phyloP scores from a whole-genome alignment of 164 flowering plant species.

The Malania oleifera region DNA sequence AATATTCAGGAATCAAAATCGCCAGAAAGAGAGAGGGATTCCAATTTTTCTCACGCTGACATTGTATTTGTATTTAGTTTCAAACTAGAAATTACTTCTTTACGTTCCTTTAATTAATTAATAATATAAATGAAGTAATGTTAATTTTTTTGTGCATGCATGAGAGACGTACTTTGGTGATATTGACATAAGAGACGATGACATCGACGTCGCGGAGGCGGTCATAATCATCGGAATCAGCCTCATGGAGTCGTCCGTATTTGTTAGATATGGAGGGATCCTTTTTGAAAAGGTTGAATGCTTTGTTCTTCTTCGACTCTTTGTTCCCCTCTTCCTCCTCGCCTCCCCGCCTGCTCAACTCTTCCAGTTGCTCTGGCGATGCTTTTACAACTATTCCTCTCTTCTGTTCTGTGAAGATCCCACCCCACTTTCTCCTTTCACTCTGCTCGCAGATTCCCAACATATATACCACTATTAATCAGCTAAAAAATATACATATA shows the following conservation, averaged over 20 bases:
- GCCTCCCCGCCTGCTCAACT: not conserved
- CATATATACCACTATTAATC: too few species aligned
- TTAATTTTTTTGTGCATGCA: not conserved
- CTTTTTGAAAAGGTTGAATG: conserved; percentile 29
- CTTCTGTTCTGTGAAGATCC: too few species aligned
- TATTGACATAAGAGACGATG: conserved; percentile 26
- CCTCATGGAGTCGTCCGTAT: conserved; percentile 32
- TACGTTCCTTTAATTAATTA: too few species aligned
- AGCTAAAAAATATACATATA: too few species aligned
- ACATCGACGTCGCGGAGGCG: conserved; percentile 33
- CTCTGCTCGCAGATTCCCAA: too few species aligned
- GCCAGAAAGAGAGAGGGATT: not conserved
- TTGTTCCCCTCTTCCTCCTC: not conserved
- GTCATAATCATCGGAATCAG: conserved; percentile 14
- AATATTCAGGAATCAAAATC: not conserved
- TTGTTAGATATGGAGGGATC: conserved; percentile 26
- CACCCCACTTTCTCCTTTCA: too few species aligned
- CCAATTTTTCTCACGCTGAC: conserved; percentile 1
- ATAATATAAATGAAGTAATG: too few species aligned
- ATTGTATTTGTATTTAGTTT: too few species aligned
- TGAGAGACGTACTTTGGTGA: conserved; percentile 27
- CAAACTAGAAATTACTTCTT: too few species aligned
- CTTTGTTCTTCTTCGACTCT: not conserved
- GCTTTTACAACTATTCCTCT: conserved; percentile 32
- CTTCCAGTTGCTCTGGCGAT: conserved; percentile 31